Evolutionary conservation across 1,139 yeast species (phyloP), one percentile per base, ranked within the genome.

Genomic region (Lizanozyma gosingica): DNA sequence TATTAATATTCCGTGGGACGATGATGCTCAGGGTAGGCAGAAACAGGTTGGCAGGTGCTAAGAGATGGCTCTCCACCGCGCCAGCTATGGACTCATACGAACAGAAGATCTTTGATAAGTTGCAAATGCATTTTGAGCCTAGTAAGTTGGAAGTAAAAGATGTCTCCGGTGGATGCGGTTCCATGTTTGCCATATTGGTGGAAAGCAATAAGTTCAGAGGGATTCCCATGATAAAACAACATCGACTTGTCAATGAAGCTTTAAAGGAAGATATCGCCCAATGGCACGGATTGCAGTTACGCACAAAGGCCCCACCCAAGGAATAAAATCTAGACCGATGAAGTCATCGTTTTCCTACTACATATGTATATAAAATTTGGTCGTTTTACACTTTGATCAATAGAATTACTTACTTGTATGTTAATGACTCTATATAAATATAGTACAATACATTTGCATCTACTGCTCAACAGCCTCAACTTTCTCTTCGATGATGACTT

Each of bases 211-310:
- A 77, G 54, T 92, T 92, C 63, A 78, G 83, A 51, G 95, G 95
- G 0, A 57, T 85, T 36, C 68, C 86, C 2, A 85, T 86, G 80
- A 73, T 92, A 48, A 88, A 88, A 56, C 99, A 92, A 60, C 98
- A 92, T 56, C 73, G 95, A 46, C 61, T 90, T 53, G 97, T 92
- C 17, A 92, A 92, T 61, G 78, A 78, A 42, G 69, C 81, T 3
- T 68, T 92, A 50, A 81, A 83, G 49, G 95, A 86, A 38, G 98
- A 92, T 53, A 88, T 92, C 41, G 67, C 81, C 33, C 72, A 83
- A 55, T 92, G 98, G 98, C 98, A 92, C 59, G 98, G 98, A 0
- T 65, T 92, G 41, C 97, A 90, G 59, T 71, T 92, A 45, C 76
- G 75, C 47, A 90, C 97, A 1, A 81, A 77, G 55, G 73, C 77